Evolutionary conservation across 2,329 filamentous ascomycete species (phyloP).

Genomic region (Cladophialophora bantiana): DNA sequence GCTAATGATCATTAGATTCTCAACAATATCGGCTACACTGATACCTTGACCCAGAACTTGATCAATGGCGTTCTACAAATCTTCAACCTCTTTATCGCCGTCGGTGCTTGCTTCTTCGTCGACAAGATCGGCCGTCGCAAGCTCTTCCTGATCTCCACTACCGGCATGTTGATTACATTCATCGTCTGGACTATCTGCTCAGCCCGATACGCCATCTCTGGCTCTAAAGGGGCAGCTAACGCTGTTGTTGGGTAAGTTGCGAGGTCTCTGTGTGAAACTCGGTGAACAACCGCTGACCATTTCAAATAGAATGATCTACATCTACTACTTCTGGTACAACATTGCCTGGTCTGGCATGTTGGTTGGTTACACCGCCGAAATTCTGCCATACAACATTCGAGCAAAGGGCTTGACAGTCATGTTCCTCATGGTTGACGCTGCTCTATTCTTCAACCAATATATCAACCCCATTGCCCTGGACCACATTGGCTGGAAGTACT

Average conservation of each 20-base stretch:
- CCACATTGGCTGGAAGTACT: slow-evolving; percentile 47
- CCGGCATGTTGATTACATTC: slow-evolving; percentile 55
- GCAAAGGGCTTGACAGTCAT: slow-evolving; percentile 55
- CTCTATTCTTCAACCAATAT: slow-evolving; percentile 47
- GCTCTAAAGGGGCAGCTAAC: slow-evolving; percentile 45
- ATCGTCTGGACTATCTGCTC: slow-evolving; percentile 53
- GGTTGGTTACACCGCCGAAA: slow-evolving; percentile 55
- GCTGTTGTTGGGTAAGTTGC: slow-evolving; percentile 47
- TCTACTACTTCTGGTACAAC: slow-evolving; percentile 53
- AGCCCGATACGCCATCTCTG: slow-evolving; percentile 46
- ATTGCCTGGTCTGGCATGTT: slow-evolving; percentile 49
- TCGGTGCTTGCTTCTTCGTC: slow-evolving; percentile 49
- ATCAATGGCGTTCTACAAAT: slow-evolving; percentile 54
- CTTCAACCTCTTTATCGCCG: slow-evolving; percentile 49
- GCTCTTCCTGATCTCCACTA: slow-evolving; percentile 52
- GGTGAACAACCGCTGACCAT: not conserved
- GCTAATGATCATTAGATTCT: slow-evolving; percentile 36
- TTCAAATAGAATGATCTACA: slow-evolving; percentile 47
- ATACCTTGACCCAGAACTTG: slow-evolving; percentile 48
- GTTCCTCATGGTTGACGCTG: slow-evolving; percentile 46
- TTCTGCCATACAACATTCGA: slow-evolving; percentile 58
- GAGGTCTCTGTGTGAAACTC: not conserved
- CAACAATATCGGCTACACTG: slow-evolving; percentile 48
- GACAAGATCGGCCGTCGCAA: slow-evolving; percentile 53
- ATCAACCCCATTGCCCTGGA: slow-evolving; percentile 48